Evolutionary conservation across 495 filamentous ascomycete genomes (phyloP).

Genomic region (Tetracladium marchalianum): DNA sequence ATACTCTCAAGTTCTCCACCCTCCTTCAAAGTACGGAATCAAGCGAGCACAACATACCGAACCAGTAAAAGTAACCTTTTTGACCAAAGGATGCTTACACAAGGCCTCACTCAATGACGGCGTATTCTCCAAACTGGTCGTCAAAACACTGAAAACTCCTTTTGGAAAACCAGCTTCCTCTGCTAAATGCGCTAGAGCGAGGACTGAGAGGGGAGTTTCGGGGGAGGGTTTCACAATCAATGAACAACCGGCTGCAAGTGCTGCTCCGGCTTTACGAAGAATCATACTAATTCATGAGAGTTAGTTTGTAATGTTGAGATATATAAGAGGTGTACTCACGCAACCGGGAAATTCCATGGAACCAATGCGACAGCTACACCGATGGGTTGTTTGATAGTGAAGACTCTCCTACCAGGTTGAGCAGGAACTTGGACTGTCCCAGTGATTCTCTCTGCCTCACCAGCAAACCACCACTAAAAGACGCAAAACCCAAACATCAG

Average conservation of each 20-base stretch:
- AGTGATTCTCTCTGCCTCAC: slow-evolving; percentile 60
- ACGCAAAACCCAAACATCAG: no score
- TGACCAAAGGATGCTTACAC: slow-evolving; percentile 52
- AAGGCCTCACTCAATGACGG: slow-evolving; percentile 53
- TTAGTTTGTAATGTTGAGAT: no score
- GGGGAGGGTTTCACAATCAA: slow-evolving; percentile 59
- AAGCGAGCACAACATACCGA: slow-evolving; percentile 22
- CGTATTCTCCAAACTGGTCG: slow-evolving; percentile 53
- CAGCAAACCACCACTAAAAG: slow-evolving; percentile 47
- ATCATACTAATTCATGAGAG: slow-evolving; percentile 45
- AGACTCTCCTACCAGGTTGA: slow-evolving; percentile 48
- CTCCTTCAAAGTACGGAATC: neutral
- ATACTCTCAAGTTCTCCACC: neutral
- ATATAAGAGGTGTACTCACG: slow-evolving; percentile 14
- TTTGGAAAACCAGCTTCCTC: slow-evolving; percentile 48
- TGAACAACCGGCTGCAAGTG: slow-evolving; percentile 63
- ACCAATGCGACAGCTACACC: slow-evolving; percentile 56
- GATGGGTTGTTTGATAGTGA: slow-evolving; percentile 63
- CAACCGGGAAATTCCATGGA: slow-evolving; percentile 52
- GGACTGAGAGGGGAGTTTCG: slow-evolving; percentile 49
- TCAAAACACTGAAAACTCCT: slow-evolving; percentile 50
- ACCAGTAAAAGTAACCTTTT: slow-evolving; percentile 69
- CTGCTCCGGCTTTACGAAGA: slow-evolving; percentile 57
- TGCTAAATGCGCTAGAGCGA: slow-evolving; percentile 47
- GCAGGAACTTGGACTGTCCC: slow-evolving; percentile 47